These are phyloP conservation scores for Paxillus ammoniavirescens DNA, from an alignment of 768 basidiomycete species.

Conservation along the genomic window DNA sequence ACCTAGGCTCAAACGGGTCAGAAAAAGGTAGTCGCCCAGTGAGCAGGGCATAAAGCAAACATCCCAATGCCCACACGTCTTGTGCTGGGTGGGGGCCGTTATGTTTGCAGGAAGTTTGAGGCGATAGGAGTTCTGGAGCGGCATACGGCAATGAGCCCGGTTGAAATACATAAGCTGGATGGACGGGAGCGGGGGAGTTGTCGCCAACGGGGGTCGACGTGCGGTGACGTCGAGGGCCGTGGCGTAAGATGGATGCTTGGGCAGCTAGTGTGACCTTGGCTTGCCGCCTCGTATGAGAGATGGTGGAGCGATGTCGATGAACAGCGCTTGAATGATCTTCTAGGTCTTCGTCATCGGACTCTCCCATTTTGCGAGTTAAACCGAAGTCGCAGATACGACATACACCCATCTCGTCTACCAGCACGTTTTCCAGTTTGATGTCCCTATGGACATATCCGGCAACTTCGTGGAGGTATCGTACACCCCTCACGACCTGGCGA, in stretches of 20 bases:
- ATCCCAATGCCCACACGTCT: conserved; percentile 95
- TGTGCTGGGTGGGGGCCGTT: conserved; percentile 59
- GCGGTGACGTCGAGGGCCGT: conserved; percentile 47
- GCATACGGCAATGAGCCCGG: conserved; percentile 91
- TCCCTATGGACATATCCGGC: conserved; percentile 86
- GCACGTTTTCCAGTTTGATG: conserved; percentile 95
- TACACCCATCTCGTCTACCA: conserved; percentile 86
- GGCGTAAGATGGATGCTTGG: conserved; percentile 21
- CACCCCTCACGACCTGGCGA: conserved; percentile 77
- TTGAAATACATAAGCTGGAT: conserved; percentile 46
- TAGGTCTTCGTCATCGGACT: conserved; percentile 37
- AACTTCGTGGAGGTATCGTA: conserved; percentile 80
- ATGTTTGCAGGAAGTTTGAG: conserved; percentile 43
- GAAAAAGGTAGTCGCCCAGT: conserved; percentile 83
- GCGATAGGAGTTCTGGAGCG: conserved; percentile 80
- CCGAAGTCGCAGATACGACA: conserved; percentile 88
- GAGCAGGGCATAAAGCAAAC: conserved; percentile 83
- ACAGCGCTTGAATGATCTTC: conserved; percentile 4
- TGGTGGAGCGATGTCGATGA: conserved; percentile 28
- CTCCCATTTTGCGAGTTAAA: conserved; percentile 66
- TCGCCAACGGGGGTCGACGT: conserved; percentile 42
- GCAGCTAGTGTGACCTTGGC: conserved; percentile 17
- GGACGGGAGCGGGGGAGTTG: conserved; percentile 24
- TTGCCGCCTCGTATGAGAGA: conserved; percentile 25
- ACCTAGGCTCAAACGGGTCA: conserved; percentile 87